phyloP scores from a whole-genome alignment of 1,284 basidiomycete species.

The Coriolopsis trogii region DNA sequence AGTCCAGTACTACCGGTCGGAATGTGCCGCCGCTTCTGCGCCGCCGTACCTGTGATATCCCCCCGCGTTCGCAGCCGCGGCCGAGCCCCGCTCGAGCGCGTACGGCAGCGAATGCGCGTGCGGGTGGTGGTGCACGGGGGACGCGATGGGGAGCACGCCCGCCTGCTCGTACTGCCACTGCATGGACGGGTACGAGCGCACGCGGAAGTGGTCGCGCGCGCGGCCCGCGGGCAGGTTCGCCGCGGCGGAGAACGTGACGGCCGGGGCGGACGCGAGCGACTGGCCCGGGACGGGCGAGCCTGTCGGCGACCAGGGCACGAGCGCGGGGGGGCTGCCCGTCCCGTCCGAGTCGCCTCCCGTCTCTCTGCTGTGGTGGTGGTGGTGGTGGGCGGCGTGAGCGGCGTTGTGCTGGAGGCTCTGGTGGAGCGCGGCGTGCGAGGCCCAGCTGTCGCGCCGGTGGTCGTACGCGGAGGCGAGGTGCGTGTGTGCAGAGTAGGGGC shows the following conservation, averaged over 20 bases:
- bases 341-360: constrained; percentile 22
- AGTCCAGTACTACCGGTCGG: constrained; percentile 21
- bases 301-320: constrained; percentile 29
- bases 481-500: constrained; percentile 14
- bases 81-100: constrained; percentile 19
- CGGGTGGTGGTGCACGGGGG: constrained; percentile 20
- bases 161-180: constrained; percentile 32
- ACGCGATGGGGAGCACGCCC: constrained; percentile 21
- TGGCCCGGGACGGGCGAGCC: constrained; percentile 23
- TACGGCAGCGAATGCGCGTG: constrained; percentile 18
- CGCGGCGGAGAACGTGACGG: constrained; percentile 26
- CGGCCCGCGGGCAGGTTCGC: constrained; percentile 28
- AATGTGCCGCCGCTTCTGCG: constrained; percentile 22
- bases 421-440: constrained; percentile 21
- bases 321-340: constrained; percentile 17
- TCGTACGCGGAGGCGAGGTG: constrained; percentile 22
- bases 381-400: too few species aligned
- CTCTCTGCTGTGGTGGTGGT: constrained; percentile 21
- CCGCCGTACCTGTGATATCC: constrained; percentile 22
- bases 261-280: constrained; percentile 30
- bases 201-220: constrained; percentile 32
- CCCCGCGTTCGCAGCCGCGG: constrained; percentile 15
- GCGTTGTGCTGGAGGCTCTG: constrained; percentile 16
- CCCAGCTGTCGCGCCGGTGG: constrained; percentile 26
- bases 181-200: constrained; percentile 30